Percentiles rank a stretch among this genome's conserved stretches.
phyloP scores from a whole-genome alignment of 108 stramenopile species.

The Fistulifera pelliculosa region DNA sequence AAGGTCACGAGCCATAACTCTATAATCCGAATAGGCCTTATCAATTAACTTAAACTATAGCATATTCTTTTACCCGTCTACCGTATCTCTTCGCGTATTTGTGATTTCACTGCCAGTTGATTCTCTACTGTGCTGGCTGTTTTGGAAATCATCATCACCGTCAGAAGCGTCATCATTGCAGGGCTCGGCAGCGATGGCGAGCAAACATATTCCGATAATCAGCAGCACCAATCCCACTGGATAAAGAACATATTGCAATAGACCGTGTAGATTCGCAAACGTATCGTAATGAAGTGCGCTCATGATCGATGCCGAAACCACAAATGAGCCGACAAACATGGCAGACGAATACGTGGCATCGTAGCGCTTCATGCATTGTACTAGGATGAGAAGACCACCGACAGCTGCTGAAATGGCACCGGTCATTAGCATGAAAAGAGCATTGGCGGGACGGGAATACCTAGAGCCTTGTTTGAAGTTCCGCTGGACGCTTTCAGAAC shows the following conservation, averaged over 20 bases:
- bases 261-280: slow-evolving; percentile 33
- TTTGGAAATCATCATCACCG: too few relatives aligned
- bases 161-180: not conserved
- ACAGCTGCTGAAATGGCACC: slow-evolving; percentile 47
- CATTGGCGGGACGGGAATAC: slow-evolving; percentile 13
- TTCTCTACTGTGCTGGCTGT: too few relatives aligned
- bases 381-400: slow-evolving; percentile 50
- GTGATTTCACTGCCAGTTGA: too few relatives aligned
- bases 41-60: too few relatives aligned
- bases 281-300: slow-evolving; percentile 66
- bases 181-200: slow-evolving; percentile 18
- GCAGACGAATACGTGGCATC: slow-evolving; percentile 75
- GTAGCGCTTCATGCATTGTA: slow-evolving; percentile 74
- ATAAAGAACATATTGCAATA: slow-evolving; percentile 47
- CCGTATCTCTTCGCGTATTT: too few relatives aligned
- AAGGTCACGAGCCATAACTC: too few relatives aligned
- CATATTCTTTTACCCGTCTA: too few relatives aligned
- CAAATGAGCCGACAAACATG: slow-evolving; percentile 75
- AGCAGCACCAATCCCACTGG: slow-evolving; percentile 50
- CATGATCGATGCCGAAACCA: slow-evolving; percentile 64
- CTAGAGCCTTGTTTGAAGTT: not conserved
- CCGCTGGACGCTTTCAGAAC: slow-evolving; percentile 28
- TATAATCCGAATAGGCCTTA: too few relatives aligned
- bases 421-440: slow-evolving; percentile 24
- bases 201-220: slow-evolving; percentile 47